Conservation (phyloP, 164 flowering plant genomes). For the Litsea cubeba region DNA sequence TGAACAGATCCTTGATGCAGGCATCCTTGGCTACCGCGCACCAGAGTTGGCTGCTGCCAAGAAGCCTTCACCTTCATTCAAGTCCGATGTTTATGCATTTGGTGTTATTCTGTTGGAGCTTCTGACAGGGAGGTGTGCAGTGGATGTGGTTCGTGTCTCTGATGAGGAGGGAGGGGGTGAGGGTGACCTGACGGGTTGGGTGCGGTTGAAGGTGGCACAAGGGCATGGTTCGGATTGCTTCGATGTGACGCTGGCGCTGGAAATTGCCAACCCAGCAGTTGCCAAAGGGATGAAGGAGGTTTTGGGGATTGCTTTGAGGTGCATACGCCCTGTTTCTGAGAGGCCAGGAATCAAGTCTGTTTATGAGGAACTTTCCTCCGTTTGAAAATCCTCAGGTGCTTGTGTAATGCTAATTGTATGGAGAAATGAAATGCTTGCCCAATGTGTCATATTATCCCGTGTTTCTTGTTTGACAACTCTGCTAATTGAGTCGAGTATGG, state of each 20-base stretch:
- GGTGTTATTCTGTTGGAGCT: conserved; percentile 86
- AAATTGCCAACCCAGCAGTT: conserved; percentile 43
- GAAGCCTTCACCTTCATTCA: conserved; percentile 89
- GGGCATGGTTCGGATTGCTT: conserved; percentile 74
- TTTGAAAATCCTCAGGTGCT: conserved; percentile 27
- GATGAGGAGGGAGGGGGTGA: conserved; percentile 78
- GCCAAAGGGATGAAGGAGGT: conserved; percentile 84
- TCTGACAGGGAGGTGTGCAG: conserved; percentile 84
- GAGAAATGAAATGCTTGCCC: not conserved
- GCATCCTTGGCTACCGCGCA: conserved; percentile 85
- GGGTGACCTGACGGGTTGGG: conserved; percentile 84
- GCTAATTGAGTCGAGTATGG: too few species aligned
- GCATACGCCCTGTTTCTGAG: conserved; percentile 74
- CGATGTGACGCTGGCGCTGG: conserved; percentile 42
- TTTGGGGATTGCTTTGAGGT: conserved; percentile 73
- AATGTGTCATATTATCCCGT: too few species aligned
- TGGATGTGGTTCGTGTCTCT: conserved; percentile 61
- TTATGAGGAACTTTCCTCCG: conserved; percentile 92
- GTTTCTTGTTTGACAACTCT: too few species aligned
- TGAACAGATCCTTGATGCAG: conserved; percentile 92
- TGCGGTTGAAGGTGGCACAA: conserved; percentile 63
- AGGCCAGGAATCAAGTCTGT: conserved; percentile 92
- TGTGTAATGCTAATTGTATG: not conserved
- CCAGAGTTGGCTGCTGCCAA: conserved; percentile 84
- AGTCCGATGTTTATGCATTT: conserved; percentile 94